Base-by-base conservation (phyloP, 2,329 filamentous ascomycete species). In the Alternaria triticina region DNA sequence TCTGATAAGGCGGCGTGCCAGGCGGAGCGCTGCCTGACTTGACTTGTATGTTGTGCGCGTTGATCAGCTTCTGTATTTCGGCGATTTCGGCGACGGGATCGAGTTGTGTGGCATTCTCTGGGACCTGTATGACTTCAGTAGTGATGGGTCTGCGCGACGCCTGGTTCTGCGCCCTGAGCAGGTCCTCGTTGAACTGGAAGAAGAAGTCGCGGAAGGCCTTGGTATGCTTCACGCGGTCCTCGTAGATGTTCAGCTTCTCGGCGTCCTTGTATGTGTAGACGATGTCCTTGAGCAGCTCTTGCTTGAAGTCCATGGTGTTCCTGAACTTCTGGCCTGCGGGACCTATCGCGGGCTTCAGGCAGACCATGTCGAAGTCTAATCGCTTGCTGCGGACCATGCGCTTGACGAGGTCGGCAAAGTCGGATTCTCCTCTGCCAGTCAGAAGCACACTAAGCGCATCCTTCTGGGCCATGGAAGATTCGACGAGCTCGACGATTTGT, bases 231-330 rank as follows among this genome's bases (percentile, higher is more conserved):
- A 84, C 81, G 30, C 87, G 84, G 72, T 90, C 88, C 72, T 90
- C 88, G 71, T 90, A 90, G 36, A 90, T 82, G 40, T 85, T 88
- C 58, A 98, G 90, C 73, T 97, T 94, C n/a, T 90, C 87, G 4
- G 95, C 93, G 45, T 89, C 80, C 65, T 86, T 88, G 81, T 98
- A 98, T 27, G 95, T 98, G 80, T 93, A 90, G 82, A 97, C 88
- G 57, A 98, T 83, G 23, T 91, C 87, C 66, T 88, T 86, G 27
- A 99, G 87, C 72, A 97, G 93, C 43, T 88, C 84, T 77, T 97
- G 92, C 83, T 99, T 99, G 86, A 97, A 99, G 25, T 88, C 83
- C 90, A 97, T 96, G 4, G 96, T 99, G 74, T 86, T 93, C 55
- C 83, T 79, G 77, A 98, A 96, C 20, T 86, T 87, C 80, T 97